Base-by-base conservation (phyloP, 1,284 basidiomycete genomes). In the Ustilago crameri region DNA sequence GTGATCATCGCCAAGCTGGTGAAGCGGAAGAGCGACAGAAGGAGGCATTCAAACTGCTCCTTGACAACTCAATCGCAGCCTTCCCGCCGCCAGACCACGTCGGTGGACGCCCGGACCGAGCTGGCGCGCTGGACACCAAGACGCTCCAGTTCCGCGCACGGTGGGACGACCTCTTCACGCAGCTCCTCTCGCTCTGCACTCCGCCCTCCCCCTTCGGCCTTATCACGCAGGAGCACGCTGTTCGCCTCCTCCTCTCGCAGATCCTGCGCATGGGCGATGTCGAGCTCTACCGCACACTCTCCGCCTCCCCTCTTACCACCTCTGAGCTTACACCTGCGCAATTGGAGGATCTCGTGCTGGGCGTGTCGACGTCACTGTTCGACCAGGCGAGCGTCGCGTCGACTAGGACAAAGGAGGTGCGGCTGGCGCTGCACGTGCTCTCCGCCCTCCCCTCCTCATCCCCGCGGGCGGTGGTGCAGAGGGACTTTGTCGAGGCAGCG, bases 401-500 rank as follows among this genome's bases (percentile, higher is more conserved):
- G 0, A 64, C 53, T 1, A 35, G 69, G 9, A 48, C 24, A 22
- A 62, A 59, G 23, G 51, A 67, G 12, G 48, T 74, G 4, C 52
- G 57, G 3, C 43, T 67, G 0, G 58, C 71, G 8, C 38, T 56
- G 12, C 59, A 70, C 7, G 35, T 70, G 10, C 66, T 70, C 2
- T 51, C 52, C 2, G 51, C 61, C 1, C 51, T 65, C 0, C 46
- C 66, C 2, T 17, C 40, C 3, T 40, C 30, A 3, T 48, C 55
- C 1, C 1, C 41, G 0, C 45, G 53, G 0, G 51, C 58, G 0
- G 34, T 35, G 17, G n/a, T 23, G 7, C 61, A 70, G 35, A 48
- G 37, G 9, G 45, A 68, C 1, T 76, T 76, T 15, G 68, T 76
- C 34, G 66, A 76, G 18, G 66, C 71, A 4, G 44, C 51, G 7